phyloP scores from a whole-genome alignment of 768 basidiomycete species.

The Coprinopsis marcescibilis region DNA sequence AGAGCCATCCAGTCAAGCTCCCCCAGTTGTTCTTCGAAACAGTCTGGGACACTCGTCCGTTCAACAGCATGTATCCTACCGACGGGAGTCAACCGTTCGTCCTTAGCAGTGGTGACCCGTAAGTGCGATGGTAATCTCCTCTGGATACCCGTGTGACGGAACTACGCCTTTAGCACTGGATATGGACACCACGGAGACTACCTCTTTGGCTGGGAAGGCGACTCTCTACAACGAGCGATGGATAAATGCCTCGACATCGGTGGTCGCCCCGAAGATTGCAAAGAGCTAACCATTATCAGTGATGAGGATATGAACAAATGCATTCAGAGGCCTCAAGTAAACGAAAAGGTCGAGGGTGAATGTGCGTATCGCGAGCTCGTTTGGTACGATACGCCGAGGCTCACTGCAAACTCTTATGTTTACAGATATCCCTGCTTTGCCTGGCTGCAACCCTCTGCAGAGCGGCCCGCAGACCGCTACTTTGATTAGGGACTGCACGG shows the following conservation, averaged over 20 bases:
- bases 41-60: conserved; percentile 16
- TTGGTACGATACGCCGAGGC: not conserved
- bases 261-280: conserved; percentile 14
- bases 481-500: conserved; percentile 11
- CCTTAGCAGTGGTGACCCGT: conserved; percentile 16
- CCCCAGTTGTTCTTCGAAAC: conserved; percentile 18
- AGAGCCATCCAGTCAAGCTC: conserved; percentile 14
- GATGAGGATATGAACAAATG: conserved; percentile 17
- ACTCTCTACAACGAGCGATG: conserved; percentile 18
- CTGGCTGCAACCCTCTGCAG: conserved; percentile 20
- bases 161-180: conserved; percentile 10
- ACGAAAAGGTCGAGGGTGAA: conserved; percentile 14
- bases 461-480: conserved; percentile 14
- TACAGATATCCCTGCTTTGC: conserved; percentile 14
- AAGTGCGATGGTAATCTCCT: not conserved
- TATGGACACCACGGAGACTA: conserved; percentile 20
- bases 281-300: conserved; percentile 14
- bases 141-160: not conserved
- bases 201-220: conserved; percentile 20
- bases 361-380: conserved; percentile 9
- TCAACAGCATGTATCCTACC: conserved; percentile 17
- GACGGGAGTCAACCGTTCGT: conserved; percentile 14
- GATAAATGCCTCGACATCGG: conserved; percentile 14
- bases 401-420: not conserved
- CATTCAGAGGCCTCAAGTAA: conserved; percentile 10